Evolutionary conservation across 2,329 filamentous ascomycete genomes (phyloP), one percentile per base, ranked within the genome.

Genomic region (Talaromyces sp.): DNA sequence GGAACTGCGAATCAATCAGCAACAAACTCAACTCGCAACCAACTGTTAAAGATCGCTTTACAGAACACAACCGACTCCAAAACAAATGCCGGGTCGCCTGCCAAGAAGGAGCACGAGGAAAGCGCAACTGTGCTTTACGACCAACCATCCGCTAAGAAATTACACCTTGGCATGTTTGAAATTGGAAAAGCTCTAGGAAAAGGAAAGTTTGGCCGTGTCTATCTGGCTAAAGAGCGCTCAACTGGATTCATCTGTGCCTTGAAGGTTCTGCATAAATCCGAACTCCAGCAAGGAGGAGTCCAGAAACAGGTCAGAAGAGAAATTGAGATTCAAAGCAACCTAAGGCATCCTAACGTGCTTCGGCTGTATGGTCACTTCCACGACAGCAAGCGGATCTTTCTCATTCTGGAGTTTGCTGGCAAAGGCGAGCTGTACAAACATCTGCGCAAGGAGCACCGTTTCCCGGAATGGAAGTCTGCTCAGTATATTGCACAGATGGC

Each of bases 91-190:
- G 57, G 63, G 17, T 78, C 86, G 77, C 90, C 63, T 80, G 88
- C 58, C 85, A 86, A 52, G 83, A 89, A 79, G 79, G 83, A 60
- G 80, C 83, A 58, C n/a, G 68, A 73, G 54, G 70, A 72, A 25
- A 62, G 63, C 10, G 68, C 73, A n/a, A 63, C 68, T 46, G 70
- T 78, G 8, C 73, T 87, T 56, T 77, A 81, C 59, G 80, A 86
- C 50, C 84, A 87, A 67, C 81, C 84, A 37, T 72, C 62, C 56
- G 73, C 77, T 3, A 79, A 77, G 57, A 70, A 91, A 65, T 92
- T 92, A 75, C 90, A 96, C 70, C 84, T 96, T 3, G 89, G 90
- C 74, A 95, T 95, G 89, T 96, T 96, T 72, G 91, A 96, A 73
- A 96, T 95, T 63, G 89, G 89, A 39, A 88, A 90, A 65, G 89